Percentiles rank a stretch among this genome's conserved stretches.
phyloP scores from a whole-genome alignment of 305 asterid genomes.

The Solanum hybrid region DNA sequence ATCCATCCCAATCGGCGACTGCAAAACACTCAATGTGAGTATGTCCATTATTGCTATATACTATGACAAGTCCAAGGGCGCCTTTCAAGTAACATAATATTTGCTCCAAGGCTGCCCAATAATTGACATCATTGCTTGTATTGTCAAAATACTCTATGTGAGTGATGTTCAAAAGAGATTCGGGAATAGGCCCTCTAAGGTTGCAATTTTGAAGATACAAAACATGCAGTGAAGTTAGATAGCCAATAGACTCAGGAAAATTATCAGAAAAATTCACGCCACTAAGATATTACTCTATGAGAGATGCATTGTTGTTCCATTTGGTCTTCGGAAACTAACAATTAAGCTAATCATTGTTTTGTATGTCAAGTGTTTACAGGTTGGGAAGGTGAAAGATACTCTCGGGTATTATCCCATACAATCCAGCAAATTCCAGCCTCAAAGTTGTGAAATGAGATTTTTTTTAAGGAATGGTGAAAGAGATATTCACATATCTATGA shows the following conservation, averaged over 20 bases:
- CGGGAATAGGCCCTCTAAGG: background rate
- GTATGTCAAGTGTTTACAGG: background rate
- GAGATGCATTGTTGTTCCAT: background rate
- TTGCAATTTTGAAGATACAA: background rate
- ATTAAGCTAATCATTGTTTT: background rate
- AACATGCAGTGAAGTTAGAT: background rate
- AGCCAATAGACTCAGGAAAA: background rate
- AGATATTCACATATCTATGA: background rate
- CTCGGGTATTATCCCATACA: background rate
- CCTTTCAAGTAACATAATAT: no score
- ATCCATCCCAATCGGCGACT: no score
- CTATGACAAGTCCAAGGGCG: no score
- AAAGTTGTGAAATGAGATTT: background rate
- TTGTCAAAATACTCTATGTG: background rate
- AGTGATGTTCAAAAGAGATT: background rate
- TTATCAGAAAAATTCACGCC: background rate
- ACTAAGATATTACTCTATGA: background rate
- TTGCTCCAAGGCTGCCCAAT: no score
- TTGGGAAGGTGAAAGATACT: background rate
- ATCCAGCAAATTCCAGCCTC: background rate
- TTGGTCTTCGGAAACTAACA: background rate
- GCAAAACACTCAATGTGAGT: no score
- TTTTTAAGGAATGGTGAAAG: background rate
- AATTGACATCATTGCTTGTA: no score
- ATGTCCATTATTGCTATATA: no score